A percentile compares a stretch with the other conserved stretches of the same genome.
These are phyloP conservation scores for Zasmidium cellare DNA, from an alignment of 2,329 filamentous ascomycete genomes.

Conservation along the genomic window DNA sequence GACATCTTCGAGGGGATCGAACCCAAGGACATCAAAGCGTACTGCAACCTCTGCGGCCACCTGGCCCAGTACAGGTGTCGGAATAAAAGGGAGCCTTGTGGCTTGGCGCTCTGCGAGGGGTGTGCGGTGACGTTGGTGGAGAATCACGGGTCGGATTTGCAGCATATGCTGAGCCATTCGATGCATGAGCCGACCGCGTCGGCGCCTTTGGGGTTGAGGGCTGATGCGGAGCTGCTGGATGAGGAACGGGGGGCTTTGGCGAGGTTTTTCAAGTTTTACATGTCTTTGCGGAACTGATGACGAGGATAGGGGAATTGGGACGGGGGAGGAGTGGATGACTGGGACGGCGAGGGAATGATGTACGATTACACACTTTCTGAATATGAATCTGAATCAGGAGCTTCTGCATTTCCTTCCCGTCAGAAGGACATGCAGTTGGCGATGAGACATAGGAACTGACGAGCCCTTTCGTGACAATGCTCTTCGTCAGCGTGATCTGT, in stretches of 20 bases:
- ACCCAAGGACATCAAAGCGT: conserved; percentile 26
- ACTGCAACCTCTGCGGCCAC: conserved; percentile 45
- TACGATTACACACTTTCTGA: too few relatives aligned
- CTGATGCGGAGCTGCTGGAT: conserved; percentile 36
- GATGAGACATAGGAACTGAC: too few relatives aligned
- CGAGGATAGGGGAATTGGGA: neutral
- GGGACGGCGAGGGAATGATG: neutral
- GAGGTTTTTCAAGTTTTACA: conserved; percentile 19
- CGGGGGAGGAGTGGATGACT: neutral
- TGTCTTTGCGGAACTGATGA: conserved; percentile 3
- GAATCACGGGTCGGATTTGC: conserved; percentile 25
- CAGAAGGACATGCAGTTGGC: too few relatives aligned
- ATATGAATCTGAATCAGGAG: too few relatives aligned
- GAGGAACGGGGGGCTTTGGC: conserved; percentile 33
- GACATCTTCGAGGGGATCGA: conserved; percentile 17
- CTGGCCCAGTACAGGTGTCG: conserved; percentile 41
- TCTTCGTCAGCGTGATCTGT: too few relatives aligned
- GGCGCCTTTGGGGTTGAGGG: conserved; percentile 30
- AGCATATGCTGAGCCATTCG: conserved; percentile 22
- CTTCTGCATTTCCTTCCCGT: too few relatives aligned
- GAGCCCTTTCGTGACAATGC: too few relatives aligned
- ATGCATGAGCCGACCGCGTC: conserved; percentile 16
- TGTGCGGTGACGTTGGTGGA: conserved; percentile 27
- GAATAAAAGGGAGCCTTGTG: conserved; percentile 27
- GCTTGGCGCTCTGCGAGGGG: conserved; percentile 32